Conservation (phyloP, 495 filamentous ascomycete genomes). For the Venustampulla echinocandica region DNA sequence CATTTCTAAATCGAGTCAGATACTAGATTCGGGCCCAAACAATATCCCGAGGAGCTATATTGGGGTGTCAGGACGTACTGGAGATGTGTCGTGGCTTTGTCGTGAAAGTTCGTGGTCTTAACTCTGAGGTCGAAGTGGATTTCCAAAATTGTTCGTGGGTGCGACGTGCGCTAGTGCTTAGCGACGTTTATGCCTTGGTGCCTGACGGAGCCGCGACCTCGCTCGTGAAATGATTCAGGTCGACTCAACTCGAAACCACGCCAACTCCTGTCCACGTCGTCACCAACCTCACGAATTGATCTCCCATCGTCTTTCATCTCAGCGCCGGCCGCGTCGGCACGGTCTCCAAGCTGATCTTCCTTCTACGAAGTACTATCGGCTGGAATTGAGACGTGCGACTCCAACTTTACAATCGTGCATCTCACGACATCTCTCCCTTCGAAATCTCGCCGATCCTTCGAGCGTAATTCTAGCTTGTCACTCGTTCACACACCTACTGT, state of each 20-base stretch:
- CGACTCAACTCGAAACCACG: no score
- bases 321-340: neutral
- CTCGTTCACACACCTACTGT: no score
- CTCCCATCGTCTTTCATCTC: no score
- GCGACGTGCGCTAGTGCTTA: conserved; percentile 3
- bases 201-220: neutral
- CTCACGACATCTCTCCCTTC: no score
- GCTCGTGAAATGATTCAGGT: conserved; percentile 4
- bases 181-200: conserved; percentile 1
- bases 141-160: conserved; percentile 6
- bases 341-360: neutral
- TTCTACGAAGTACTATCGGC: no score
- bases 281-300: conserved; percentile 1
- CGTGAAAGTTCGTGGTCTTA: conserved; percentile 9
- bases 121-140: neutral
- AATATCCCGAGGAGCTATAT: neutral
- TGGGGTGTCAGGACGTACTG: conserved; percentile 11
- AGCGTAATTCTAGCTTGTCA: no score
- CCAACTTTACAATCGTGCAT: no score
- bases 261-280: no score
- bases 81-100: conserved; percentile 19
- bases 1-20: conserved; percentile 49
- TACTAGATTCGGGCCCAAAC: neutral
- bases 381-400: neutral
- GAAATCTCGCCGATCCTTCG: no score